phyloP scores from a whole-genome alignment of 164 flowering plant genomes.

The Aristolochia fimbriata region DNA sequence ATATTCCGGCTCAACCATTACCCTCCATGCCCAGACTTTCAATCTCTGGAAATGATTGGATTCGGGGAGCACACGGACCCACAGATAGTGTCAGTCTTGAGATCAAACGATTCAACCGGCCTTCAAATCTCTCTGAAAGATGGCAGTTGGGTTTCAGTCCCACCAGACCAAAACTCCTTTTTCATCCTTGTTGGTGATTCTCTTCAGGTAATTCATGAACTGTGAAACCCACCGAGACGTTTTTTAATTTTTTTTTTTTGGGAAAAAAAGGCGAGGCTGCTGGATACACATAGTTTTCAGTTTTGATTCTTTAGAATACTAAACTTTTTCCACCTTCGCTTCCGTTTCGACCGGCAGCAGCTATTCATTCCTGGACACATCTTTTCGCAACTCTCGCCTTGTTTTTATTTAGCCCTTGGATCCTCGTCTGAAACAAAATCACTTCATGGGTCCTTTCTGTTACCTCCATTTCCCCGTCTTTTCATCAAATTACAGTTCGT shows the following conservation, averaged over 20 bases:
- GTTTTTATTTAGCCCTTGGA: neutral
- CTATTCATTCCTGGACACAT: too few relatives aligned
- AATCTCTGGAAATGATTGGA: conserved; percentile 45
- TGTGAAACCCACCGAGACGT: neutral
- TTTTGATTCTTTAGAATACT: too few relatives aligned
- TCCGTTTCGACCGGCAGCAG: too few relatives aligned
- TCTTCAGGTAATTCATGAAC: conserved; percentile 51
- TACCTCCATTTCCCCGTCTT: too few relatives aligned
- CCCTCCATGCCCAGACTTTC: conserved; percentile 62
- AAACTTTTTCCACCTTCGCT: neutral
- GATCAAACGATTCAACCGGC: conserved; percentile 76
- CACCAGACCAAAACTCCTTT: conserved; percentile 70
- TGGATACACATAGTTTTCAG: too few relatives aligned
- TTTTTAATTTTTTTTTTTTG: neutral
- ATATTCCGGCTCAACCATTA: conserved; percentile 77
- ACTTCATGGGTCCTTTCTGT: too few relatives aligned
- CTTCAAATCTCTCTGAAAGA: conserved; percentile 68
- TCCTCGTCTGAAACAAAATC: too few relatives aligned
- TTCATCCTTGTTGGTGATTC: conserved; percentile 85
- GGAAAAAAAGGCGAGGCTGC: too few relatives aligned
- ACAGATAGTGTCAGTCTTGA: conserved; percentile 65
- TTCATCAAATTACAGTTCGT: too few relatives aligned
- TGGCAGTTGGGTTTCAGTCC: conserved; percentile 84
- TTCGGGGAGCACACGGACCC: conserved; percentile 99
- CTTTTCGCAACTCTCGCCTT: neutral